Evolutionary conservation across 768 basidiomycete species (phyloP).

Genomic region (Trametes cingulata): DNA sequence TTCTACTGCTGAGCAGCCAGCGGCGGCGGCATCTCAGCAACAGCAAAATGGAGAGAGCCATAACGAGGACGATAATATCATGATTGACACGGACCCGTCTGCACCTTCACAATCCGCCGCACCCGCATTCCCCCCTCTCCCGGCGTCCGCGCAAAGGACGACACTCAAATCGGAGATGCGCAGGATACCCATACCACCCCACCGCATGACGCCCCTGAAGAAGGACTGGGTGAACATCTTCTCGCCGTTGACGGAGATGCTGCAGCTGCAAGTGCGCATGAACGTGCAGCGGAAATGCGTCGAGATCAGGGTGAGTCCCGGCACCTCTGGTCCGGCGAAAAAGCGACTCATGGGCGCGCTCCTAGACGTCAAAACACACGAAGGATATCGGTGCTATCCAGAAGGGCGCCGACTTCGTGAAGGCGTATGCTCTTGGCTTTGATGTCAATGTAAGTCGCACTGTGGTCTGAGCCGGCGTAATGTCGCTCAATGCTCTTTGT

Average conservation of each 20-base stretch:
- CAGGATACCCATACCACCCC: conserved; percentile 89
- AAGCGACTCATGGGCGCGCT: not conserved
- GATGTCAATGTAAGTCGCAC: conserved; percentile 76
- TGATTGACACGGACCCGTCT: conserved; percentile 56
- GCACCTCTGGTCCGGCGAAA: not conserved
- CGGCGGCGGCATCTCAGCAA: not conserved
- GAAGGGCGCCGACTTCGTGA: conserved; percentile 96
- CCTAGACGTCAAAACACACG: conserved; percentile 90
- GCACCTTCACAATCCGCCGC: conserved; percentile 49
- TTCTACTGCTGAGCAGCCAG: conserved; percentile 5
- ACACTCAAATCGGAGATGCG: conserved; percentile 81
- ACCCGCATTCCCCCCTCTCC: conserved; percentile 70
- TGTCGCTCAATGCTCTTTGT: not conserved
- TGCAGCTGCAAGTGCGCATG: conserved; percentile 96
- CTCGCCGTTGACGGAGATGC: conserved; percentile 91
- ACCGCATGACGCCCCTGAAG: conserved; percentile 96
- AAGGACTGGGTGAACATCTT: conserved; percentile 97
- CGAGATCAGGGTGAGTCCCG: conserved; percentile 79
- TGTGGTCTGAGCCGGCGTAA: not conserved
- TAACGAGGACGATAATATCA: conserved; percentile 59
- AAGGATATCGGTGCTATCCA: conserved; percentile 92
- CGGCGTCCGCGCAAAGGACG: conserved; percentile 55
- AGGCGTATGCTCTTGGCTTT: conserved; percentile 93
- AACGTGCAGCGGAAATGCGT: conserved; percentile 88
- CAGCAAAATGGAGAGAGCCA: conserved; percentile 13